Evolutionary conservation across 371 early-diverging fungal species (phyloP).

Genomic region (Lichtheimia hyalospora): DNA sequence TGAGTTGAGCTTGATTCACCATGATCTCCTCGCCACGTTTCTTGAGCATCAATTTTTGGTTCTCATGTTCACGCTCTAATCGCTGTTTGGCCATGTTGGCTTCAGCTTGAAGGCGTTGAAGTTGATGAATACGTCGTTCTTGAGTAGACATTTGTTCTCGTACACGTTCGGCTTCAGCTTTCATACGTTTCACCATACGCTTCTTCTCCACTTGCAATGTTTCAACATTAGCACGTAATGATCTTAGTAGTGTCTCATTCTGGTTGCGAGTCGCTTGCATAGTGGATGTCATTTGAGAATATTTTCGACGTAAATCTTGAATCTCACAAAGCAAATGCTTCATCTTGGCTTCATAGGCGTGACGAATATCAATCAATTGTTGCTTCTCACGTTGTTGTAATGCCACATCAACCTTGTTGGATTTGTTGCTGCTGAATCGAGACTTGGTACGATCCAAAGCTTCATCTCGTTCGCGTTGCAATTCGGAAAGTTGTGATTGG

Average conservation of each 20-base stretch:
- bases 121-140: slow-evolving; percentile 71
- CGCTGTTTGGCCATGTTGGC: slow-evolving; percentile 67
- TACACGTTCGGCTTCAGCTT: slow-evolving; percentile 69
- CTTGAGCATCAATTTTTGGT: slow-evolving; percentile 61
- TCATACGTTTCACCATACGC: slow-evolving; percentile 79
- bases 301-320: slow-evolving; percentile 65
- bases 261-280: slow-evolving; percentile 58
- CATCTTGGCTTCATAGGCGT: slow-evolving; percentile 72
- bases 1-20: slow-evolving; percentile 56
- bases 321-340: slow-evolving; percentile 70
- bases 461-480: slow-evolving; percentile 70
- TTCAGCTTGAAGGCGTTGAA: slow-evolving; percentile 69
- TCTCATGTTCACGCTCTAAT: slow-evolving; percentile 67
- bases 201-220: slow-evolving; percentile 76
- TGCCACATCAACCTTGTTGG: slow-evolving; percentile 22
- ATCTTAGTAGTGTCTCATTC: slow-evolving; percentile 52
- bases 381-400: slow-evolving; percentile 41
- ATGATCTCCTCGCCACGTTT: slow-evolving; percentile 58
- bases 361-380: slow-evolving; percentile 42
- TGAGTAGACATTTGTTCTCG: slow-evolving; percentile 67
- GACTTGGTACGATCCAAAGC: slow-evolving; percentile 53
- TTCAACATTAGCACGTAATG: slow-evolving; percentile 59
- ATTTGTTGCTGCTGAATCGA: slow-evolving; percentile 20
- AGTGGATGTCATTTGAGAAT: slow-evolving; percentile 53
- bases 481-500: slow-evolving; percentile 54